Conservation (phyloP, 805 yeast genomes). For the Suhomyces emberorum region DNA sequence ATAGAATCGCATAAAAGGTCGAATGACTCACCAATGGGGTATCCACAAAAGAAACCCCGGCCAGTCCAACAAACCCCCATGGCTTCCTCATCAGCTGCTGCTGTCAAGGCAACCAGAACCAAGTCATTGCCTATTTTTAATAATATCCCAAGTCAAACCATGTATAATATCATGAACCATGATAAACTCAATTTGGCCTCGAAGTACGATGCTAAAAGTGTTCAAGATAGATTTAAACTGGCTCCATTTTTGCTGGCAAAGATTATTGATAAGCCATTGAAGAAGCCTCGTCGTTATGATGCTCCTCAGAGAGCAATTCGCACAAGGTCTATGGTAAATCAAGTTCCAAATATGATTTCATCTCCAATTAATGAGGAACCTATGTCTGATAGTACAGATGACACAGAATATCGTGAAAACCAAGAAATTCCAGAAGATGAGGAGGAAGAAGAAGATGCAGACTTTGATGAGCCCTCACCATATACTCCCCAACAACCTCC, state of each 20-base stretch:
- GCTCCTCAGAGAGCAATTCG: slow-evolving; percentile 39
- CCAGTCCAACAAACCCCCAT: slow-evolving; percentile 3
- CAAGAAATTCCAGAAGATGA: slow-evolving; percentile 22
- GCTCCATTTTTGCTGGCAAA: slow-evolving; percentile 43
- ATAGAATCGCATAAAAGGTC: slow-evolving; percentile 4
- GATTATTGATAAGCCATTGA: slow-evolving; percentile 37
- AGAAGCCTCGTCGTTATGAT: slow-evolving; percentile 18
- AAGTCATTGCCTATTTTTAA: slow-evolving; percentile 41
- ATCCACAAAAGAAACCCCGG: slow-evolving; percentile 11
- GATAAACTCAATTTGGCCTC: slow-evolving; percentile 38
- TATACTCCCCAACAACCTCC: slow-evolving; percentile 42
- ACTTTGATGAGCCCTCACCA: slow-evolving; percentile 31
- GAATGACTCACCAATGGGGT: slow-evolving; percentile 6
- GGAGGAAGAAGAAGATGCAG: slow-evolving; percentile 20
- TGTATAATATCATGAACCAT: slow-evolving; percentile 40
- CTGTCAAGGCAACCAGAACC: slow-evolving; percentile 43
- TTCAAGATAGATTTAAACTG: slow-evolving; percentile 44
- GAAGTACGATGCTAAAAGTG: slow-evolving; percentile 37
- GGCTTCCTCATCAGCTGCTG: slow-evolving; percentile 13
- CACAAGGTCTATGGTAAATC: slow-evolving; percentile 41
- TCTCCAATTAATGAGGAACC: slow-evolving; percentile 43
- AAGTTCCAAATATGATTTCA: slow-evolving; percentile 29
- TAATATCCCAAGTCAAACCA: slow-evolving; percentile 37
- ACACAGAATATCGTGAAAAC: slow-evolving; percentile 33
- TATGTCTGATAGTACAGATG: slow-evolving; percentile 34